These are phyloP conservation scores for Paramecium pentaurelia DNA, from an alignment of 73 alveolate species.

Conservation along the genomic window DNA sequence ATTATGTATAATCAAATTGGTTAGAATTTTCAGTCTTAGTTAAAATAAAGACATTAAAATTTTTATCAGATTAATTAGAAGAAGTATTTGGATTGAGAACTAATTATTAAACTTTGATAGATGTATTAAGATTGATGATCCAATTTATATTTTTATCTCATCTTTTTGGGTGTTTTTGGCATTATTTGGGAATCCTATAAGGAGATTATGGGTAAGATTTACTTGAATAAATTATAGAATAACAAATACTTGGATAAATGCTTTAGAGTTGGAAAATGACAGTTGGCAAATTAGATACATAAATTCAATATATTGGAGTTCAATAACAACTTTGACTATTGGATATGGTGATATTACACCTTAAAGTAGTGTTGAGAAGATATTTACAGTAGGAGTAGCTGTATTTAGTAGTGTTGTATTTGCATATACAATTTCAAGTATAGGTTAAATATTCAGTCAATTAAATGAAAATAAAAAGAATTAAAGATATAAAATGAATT, in stretches of 20 bases:
- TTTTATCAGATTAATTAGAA: not conserved
- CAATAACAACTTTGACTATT: conserved; percentile 48
- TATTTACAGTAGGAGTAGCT: not conserved
- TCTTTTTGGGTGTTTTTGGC: conserved; percentile 43
- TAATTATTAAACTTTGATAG: not conserved
- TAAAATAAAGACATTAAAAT: not conserved
- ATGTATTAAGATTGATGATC: conserved; percentile 10
- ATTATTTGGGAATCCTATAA: not conserved
- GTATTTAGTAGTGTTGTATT: conserved; percentile 41
- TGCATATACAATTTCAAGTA: conserved; percentile 39
- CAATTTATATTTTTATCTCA: conserved; percentile 24
- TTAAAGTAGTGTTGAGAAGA: not conserved
- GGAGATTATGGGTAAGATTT: conserved; percentile 3
- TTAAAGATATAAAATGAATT: conserved; percentile 26
- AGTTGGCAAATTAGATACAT: conserved; percentile 16
- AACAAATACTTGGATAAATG: not conserved
- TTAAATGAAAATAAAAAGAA: conserved; percentile 36
- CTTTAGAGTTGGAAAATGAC: not conserved
- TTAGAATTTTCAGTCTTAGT: not conserved
- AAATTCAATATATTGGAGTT: conserved; percentile 52
- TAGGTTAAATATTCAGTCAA: conserved; percentile 54
- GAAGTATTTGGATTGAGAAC: conserved; percentile 3
- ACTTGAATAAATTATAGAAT: not conserved
- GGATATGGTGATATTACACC: conserved; percentile 64
- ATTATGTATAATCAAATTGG: not conserved